These are phyloP conservation scores for Celoporthe dispersa DNA, from an alignment of 2,329 filamentous ascomycete genomes.

Conservation along the genomic window DNA sequence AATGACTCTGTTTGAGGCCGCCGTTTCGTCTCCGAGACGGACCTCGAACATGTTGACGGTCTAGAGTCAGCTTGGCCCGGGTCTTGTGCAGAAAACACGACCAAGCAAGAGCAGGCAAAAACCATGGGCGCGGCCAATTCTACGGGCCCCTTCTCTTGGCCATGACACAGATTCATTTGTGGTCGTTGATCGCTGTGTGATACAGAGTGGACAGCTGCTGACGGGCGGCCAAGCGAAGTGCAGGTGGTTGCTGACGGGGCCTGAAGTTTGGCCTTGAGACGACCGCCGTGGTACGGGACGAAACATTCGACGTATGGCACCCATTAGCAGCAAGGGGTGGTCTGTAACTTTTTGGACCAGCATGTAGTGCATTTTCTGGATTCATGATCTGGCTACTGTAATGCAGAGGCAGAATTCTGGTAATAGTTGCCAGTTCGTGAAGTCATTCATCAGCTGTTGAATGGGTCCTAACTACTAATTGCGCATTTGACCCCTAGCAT, in stretches of 20 bases:
- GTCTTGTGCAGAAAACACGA: not conserved
- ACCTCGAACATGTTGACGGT: not conserved
- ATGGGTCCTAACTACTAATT: too few relatives aligned
- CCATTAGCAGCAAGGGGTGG: not conserved
- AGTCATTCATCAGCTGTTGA: too few relatives aligned
- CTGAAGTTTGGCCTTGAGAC: constrained; percentile 3
- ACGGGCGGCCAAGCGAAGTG: not conserved
- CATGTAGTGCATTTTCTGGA: too few relatives aligned
- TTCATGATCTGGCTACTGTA: too few relatives aligned
- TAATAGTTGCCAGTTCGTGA: too few relatives aligned
- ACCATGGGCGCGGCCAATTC: not conserved
- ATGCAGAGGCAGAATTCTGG: too few relatives aligned
- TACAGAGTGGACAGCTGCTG: not conserved
- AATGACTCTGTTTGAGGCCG: not conserved
- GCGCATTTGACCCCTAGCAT: too few relatives aligned
- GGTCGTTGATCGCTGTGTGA: not conserved
- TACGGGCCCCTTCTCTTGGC: not conserved
- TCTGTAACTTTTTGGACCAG: too few relatives aligned
- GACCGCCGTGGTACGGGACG: not conserved
- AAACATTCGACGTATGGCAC: not conserved
- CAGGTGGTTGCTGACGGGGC: constrained; percentile 1
- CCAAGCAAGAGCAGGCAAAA: not conserved
- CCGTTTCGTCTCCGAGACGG: constrained; percentile 1
- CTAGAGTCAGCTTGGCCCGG: not conserved
- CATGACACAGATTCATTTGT: not conserved